phyloP scores from a whole-genome alignment of 345 rosid species.

The Passiflora organensis region DNA sequence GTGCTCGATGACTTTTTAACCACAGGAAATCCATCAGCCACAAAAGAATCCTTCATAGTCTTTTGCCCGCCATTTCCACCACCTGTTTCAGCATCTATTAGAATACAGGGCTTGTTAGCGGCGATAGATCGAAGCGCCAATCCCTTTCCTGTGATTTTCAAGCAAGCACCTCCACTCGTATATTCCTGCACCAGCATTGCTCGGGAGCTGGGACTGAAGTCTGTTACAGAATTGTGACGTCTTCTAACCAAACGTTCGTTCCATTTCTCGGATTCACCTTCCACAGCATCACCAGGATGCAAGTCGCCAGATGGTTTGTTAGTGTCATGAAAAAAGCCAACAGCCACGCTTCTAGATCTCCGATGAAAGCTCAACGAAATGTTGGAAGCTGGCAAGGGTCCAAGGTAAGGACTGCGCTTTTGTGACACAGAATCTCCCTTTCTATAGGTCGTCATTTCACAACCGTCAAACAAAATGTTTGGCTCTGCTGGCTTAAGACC shows the following conservation, averaged over 20 bases:
- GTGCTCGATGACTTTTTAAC: conserved; percentile 28
- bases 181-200: conserved; percentile 16
- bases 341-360: conserved; percentile 47
- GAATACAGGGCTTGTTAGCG: background rate
- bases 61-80: too few relatives aligned
- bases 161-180: conserved; percentile 3
- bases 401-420: conserved; percentile 29
- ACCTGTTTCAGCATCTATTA: conserved; percentile 17
- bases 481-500: conserved; percentile 12
- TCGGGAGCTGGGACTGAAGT: conserved; percentile 25
- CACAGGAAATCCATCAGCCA: too few relatives aligned
- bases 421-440: conserved; percentile 25
- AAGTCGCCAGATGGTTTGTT: background rate
- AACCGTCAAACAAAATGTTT: conserved; percentile 1
- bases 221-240: conserved; percentile 62
- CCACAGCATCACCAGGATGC: conserved; percentile 22
- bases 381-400: conserved; percentile 13
- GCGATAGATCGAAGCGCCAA: conserved; percentile 27
- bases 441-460: too few relatives aligned
- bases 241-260: conserved; percentile 47
- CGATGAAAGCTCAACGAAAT: conserved; percentile 14
- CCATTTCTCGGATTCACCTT: conserved; percentile 26
- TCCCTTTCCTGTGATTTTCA: conserved; percentile 19
- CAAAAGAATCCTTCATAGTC: too few relatives aligned
- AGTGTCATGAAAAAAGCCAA: conserved; percentile 36